Base-by-base conservation (phyloP, 768 basidiomycete genomes). In the Mycena kentingensis region DNA sequence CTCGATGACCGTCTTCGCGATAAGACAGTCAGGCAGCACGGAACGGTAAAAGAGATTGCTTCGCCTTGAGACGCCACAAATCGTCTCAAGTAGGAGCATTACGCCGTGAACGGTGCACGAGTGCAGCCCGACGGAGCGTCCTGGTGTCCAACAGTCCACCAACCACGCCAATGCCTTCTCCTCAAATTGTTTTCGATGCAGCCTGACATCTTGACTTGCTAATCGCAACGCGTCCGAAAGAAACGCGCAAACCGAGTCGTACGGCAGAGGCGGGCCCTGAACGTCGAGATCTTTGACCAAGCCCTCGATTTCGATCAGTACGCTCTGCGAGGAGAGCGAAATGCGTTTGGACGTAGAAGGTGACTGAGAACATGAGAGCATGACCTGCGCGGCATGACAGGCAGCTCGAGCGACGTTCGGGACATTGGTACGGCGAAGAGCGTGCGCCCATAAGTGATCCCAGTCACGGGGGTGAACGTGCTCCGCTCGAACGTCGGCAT, bases 231-330 rank as follows among this genome's bases (percentile, higher is more conserved):
- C 87, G 24, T 80, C 73, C 5, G 80, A 72, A 39, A 98, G 75
- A 65, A 98, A 93, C 51, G 76, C 74, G 73, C 95, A 97, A 32
- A 96, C 92, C 1, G 95, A 85, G 64, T 99, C 97, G 61, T 80
- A 89, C 0, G 94, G 93, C 61, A 82, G 86, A 13, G 83, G 73
- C 2, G 95, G 94, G 0, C 94, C 95, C 70, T 98, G 96, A 15
- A 97, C 80, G 57, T 92, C 88, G 52, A 99, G 74, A 56, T 96
- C 91, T 55, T 86, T 87, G 1, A 84, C 80, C 41, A 98, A 73
- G 0, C 77, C 74, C 64, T 93, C 93, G 42, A 98, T 84, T 65
- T 95, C 93, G 2, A 70, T 62, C 13, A 90, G 73, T 38, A 88
- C 71, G 13, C 79, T 79, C 31, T 84, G 81, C 13, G 81, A 69